A percentile compares a stretch with the other conserved stretches of the same genome.
Conservation (phyloP, 805 yeast genomes). For the Teunomyces stri region DNA sequence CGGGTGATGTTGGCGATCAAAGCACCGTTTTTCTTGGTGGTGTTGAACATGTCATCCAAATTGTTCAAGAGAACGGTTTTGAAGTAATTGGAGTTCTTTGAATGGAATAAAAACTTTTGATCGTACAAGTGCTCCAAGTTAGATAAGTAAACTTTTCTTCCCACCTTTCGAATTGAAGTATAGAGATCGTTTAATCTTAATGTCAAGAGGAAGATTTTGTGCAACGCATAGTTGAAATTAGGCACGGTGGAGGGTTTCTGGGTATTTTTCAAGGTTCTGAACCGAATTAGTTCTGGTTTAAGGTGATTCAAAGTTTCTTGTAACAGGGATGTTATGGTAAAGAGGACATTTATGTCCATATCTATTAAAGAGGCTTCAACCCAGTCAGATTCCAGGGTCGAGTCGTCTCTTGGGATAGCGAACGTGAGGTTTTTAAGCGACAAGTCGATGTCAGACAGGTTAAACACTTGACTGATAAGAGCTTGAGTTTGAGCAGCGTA, state of each 20-base stretch:
- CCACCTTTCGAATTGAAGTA: conserved; percentile 44
- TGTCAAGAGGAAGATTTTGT: conserved; percentile 45
- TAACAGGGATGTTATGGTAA: conserved; percentile 24
- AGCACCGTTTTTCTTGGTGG: conserved; percentile 48
- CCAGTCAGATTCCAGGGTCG: conserved; percentile 15
- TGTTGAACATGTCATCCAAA: conserved; percentile 39
- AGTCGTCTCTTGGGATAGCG: conserved; percentile 15
- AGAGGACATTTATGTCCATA: conserved; percentile 35
- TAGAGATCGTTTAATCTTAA: conserved; percentile 51
- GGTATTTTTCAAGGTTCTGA: conserved; percentile 17
- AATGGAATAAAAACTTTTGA: conserved; percentile 32
- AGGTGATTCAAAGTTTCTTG: conserved; percentile 25
- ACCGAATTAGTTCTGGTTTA: conserved; percentile 17
- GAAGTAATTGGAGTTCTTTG: conserved; percentile 30
- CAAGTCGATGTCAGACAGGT: conserved; percentile 24
- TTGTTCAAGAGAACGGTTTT: conserved; percentile 21
- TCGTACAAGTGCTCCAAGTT: conserved; percentile 44
- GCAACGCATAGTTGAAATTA: conserved; percentile 41
- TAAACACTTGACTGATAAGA: conserved; percentile 18
- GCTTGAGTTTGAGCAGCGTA: conserved; percentile 18
- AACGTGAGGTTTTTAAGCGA: conserved; percentile 18
- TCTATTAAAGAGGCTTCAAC: conserved; percentile 31
- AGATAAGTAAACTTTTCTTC: conserved; percentile 45
- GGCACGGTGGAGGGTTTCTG: conserved; percentile 19
- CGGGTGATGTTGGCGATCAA: conserved; percentile 48